A percentile compares a stretch with the other conserved stretches of the same genome.
These are phyloP conservation scores for Candida maris DNA, from an alignment of 805 yeast species.

Conservation along the genomic window DNA sequence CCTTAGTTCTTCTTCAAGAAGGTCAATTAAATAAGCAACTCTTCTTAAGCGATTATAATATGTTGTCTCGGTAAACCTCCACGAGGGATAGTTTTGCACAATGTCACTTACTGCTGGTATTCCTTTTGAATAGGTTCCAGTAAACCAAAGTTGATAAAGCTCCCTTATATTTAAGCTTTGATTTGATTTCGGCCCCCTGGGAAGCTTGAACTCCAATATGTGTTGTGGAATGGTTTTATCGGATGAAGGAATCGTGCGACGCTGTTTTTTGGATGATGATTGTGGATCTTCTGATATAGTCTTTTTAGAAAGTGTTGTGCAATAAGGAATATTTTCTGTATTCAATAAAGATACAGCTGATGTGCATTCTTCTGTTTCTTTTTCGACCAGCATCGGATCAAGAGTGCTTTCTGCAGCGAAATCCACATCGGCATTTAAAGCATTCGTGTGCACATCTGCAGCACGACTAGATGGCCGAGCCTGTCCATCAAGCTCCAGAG, in stretches of 20 bases:
- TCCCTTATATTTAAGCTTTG: conserved; percentile 11
- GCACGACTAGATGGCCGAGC: not conserved
- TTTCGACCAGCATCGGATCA: conserved; percentile 7
- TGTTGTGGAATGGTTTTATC: conserved; percentile 7
- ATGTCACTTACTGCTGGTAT: conserved; percentile 11
- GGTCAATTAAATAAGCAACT: conserved; percentile 13
- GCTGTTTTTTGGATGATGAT: not conserved
- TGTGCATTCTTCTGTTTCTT: not conserved
- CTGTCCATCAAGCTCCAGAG: not conserved
- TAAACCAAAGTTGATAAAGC: conserved; percentile 13
- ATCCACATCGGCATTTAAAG: not conserved
- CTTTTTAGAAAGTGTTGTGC: not conserved
- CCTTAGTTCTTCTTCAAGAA: conserved; percentile 5
- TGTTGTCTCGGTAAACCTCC: conserved; percentile 16
- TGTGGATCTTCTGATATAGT: not conserved
- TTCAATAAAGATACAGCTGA: not conserved
- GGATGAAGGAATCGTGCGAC: not conserved
- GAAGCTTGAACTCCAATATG: conserved; percentile 9
- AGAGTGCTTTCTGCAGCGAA: conserved; percentile 1
- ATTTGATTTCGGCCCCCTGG: conserved; percentile 15
- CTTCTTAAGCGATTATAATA: conserved; percentile 13
- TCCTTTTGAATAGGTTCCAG: conserved; percentile 6
- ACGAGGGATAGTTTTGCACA: conserved; percentile 8
- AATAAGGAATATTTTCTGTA: not conserved
- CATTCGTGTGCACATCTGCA: too few species aligned